Base-by-base conservation (phyloP, 2,329 filamentous ascomycete genomes). In the Botryotinia calthae region DNA sequence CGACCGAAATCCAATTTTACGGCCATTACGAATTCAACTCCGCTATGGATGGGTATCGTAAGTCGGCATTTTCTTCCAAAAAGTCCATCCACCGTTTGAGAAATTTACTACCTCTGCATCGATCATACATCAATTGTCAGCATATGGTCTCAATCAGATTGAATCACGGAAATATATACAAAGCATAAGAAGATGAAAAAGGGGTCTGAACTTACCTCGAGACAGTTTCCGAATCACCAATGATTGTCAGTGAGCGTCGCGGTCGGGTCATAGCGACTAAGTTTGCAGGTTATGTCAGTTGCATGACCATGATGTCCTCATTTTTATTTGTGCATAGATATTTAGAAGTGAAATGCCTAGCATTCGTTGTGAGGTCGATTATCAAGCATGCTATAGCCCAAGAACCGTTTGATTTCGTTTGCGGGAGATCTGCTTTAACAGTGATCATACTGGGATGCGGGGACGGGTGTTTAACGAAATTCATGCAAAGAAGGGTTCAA, bases 241-340 rank as follows among this genome's bases (percentile, higher is more conserved):
- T 91, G 28, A 99, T 88, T 75, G 93, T 96, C 61, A 99, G 86
- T 80, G 96, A 95, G 77, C 96, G 89, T 84, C 93, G 95, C 9
- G 96, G 94, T 76, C 96, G 89, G 75, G 96, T 99, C 95, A 99
- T 98, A 70, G 96, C 95, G 78, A 98, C 95, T 97, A 46, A n/a
- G 25, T 67, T 67, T 56, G 25, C 14, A 22, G 58, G 25, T 69
- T 34, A n/a, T 16, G 37, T 72, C 51, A 72, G 70, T n/a, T 65
- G 78, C 71, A 74, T 75, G 69, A 63, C 54, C 71, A 37, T 59
- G 37, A 73, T 73, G 75, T 73, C 64, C 62, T 66, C 68, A 28
- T 46, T 69, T 40, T 40, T 67, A 4, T 4, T 42, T 42, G 65
- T 25, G 72, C 64, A 37, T 68, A n/a, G 12, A 58, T 66, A 68